These are phyloP conservation scores for Cyathus striatus DNA, from an alignment of 768 basidiomycete species.

Conservation along the genomic window DNA sequence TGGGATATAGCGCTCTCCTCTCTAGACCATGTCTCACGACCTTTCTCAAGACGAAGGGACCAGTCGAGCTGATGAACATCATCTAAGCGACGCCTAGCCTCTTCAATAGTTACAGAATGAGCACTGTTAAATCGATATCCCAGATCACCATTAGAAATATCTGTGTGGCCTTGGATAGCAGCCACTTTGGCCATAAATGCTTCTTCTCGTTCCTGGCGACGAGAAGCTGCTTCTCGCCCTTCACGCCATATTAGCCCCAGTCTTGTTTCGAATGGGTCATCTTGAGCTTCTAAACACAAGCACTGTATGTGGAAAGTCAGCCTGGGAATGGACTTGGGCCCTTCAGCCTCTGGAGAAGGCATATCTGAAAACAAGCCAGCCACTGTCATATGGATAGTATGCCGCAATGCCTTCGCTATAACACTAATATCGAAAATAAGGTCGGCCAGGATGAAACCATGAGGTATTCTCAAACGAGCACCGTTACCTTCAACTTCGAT, in stretches of 20 bases:
- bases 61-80: slow-evolving; percentile 71
- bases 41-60: slow-evolving; percentile 51
- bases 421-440: slow-evolving; percentile 68
- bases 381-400: slow-evolving; percentile 54
- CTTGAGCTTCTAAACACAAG: slow-evolving; percentile 72
- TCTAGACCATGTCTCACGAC: slow-evolving; percentile 38
- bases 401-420: slow-evolving; percentile 68
- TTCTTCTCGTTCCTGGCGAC: slow-evolving; percentile 69
- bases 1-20: slow-evolving; percentile 44
- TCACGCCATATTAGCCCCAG: slow-evolving; percentile 71
- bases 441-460: slow-evolving; percentile 69
- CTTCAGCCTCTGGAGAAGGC: slow-evolving; percentile 64
- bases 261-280: slow-evolving; percentile 79
- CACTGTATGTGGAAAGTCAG: slow-evolving; percentile 53
- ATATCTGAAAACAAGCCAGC: slow-evolving; percentile 47
- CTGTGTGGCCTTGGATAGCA: slow-evolving; percentile 39
- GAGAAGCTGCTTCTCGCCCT: slow-evolving; percentile 66
- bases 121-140: slow-evolving; percentile 61
- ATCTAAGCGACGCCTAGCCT: slow-evolving; percentile 67
- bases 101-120: slow-evolving; percentile 65
- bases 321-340: slow-evolving; percentile 65
- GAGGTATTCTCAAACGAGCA: slow-evolving; percentile 73
- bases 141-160: slow-evolving; percentile 22
- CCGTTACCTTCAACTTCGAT: slow-evolving; percentile 58
- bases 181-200: slow-evolving; percentile 77